These are phyloP conservation scores for Poterioochromonas sp. DNA, from an alignment of 352 stramenopile species.

Conservation along the genomic window DNA sequence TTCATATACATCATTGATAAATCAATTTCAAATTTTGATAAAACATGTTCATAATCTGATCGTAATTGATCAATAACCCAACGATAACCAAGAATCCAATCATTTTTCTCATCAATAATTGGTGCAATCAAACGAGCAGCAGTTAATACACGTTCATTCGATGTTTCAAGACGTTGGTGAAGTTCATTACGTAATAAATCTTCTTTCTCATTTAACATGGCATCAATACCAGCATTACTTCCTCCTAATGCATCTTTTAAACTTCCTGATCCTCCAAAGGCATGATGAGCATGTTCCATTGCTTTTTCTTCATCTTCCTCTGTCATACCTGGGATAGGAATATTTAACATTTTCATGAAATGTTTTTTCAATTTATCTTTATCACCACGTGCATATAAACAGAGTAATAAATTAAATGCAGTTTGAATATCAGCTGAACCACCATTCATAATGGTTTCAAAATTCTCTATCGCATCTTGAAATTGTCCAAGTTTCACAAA, in stretches of 20 bases:
- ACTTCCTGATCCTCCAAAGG: slow-evolving; percentile 44
- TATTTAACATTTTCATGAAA: slow-evolving; percentile 78
- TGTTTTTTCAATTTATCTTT: slow-evolving; percentile 79
- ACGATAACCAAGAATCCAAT: slow-evolving; percentile 80
- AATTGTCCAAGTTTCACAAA: slow-evolving; percentile 85
- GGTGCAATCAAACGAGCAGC: slow-evolving; percentile 82
- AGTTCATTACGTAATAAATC: slow-evolving; percentile 67
- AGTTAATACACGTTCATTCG: slow-evolving; percentile 80
- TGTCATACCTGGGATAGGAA: slow-evolving; percentile 63
- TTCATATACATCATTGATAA: slow-evolving; percentile 76
- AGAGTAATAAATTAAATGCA: slow-evolving; percentile 92
- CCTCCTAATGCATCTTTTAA: background rate
- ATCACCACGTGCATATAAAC: slow-evolving; percentile 89
- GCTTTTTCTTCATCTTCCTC: slow-evolving; percentile 67
- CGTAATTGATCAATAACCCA: slow-evolving; percentile 83
- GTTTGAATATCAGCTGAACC: slow-evolving; percentile 82
- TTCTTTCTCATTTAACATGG: slow-evolving; percentile 45
- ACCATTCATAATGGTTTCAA: slow-evolving; percentile 81
- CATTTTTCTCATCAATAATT: slow-evolving; percentile 64
- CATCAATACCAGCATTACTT: background rate
- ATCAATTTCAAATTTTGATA: slow-evolving; percentile 57
- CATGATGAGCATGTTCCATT: slow-evolving; percentile 42
- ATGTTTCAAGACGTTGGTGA: slow-evolving; percentile 59
- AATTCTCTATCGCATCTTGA: slow-evolving; percentile 82
- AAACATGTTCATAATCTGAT: slow-evolving; percentile 73